These are phyloP conservation scores for Metschnikowia colocasiae DNA, from an alignment of 805 yeast genomes.

Conservation along the genomic window DNA sequence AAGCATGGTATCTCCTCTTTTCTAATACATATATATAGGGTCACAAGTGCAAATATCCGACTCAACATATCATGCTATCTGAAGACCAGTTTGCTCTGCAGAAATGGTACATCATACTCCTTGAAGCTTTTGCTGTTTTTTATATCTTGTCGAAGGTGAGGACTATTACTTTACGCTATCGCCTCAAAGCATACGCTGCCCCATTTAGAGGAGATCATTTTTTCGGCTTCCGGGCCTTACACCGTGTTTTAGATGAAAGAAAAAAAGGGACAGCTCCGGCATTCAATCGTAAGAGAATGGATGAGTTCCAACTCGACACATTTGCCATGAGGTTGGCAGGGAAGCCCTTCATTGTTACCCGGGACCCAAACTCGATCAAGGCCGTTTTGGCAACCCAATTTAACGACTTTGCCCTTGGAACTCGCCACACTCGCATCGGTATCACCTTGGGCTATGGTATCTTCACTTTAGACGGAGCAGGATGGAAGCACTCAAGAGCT, in stretches of 20 bases:
- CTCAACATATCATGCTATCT: background rate
- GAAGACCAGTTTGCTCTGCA: conserved; percentile 7
- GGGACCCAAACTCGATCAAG: conserved; percentile 25
- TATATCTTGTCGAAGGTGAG: background rate
- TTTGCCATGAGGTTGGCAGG: conserved; percentile 11
- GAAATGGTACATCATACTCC: conserved; percentile 7
- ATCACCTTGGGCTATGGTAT: conserved; percentile 27
- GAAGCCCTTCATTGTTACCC: conserved; percentile 11
- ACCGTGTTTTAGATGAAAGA: conserved; percentile 5
- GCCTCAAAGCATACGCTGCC: conserved; percentile 11
- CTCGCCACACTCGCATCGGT: conserved; percentile 20
- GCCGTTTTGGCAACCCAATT: conserved; percentile 28
- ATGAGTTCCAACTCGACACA: conserved; percentile 5
- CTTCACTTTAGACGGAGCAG: conserved; percentile 27
- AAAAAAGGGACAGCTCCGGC: conserved; percentile 12
- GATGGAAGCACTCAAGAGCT: conserved; percentile 28
- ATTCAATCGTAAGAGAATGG: conserved; percentile 9
- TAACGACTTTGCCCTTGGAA: conserved; percentile 24
- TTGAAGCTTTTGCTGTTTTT: conserved; percentile 4
- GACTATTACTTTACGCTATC: conserved; percentile 3
- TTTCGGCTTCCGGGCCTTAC: conserved; percentile 12
- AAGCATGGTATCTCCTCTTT: background rate
- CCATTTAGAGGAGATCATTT: conserved; percentile 10
- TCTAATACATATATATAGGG: background rate
- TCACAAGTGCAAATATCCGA: background rate